phyloP scores from a whole-genome alignment of 1,139 yeast genomes.

The Dujonia santamariae region DNA sequence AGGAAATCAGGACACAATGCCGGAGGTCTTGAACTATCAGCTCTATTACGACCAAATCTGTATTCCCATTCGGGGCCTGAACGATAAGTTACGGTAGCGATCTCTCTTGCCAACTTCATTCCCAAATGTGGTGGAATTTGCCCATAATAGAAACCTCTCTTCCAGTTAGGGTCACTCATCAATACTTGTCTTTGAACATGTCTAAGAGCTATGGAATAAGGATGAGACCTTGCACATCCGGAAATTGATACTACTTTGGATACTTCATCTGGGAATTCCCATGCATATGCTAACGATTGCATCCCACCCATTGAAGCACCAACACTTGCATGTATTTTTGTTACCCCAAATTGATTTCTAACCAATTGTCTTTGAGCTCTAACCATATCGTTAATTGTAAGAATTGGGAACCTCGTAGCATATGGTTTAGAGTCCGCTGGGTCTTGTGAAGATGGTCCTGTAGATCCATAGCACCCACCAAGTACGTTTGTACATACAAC shows the following conservation, averaged over 20 bases:
- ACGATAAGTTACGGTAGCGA: constrained; percentile 90
- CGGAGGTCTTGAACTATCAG: constrained; percentile 75
- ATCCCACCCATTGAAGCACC: constrained; percentile 98
- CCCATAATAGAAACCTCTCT: constrained; percentile 81
- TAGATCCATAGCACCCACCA: constrained; percentile 94
- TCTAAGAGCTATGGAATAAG: constrained; percentile 89
- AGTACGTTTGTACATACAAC: constrained; percentile 86
- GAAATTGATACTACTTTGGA: constrained; percentile 71
- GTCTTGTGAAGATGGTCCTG: constrained; percentile 84
- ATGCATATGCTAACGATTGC: constrained; percentile 88
- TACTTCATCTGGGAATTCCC: constrained; percentile 78
- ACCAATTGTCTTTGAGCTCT: constrained; percentile 79
- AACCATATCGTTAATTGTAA: constrained; percentile 87
- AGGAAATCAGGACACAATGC: constrained; percentile 91
- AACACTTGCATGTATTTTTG: constrained; percentile 69
- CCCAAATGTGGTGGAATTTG: constrained; percentile 88
- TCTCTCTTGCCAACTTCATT: constrained; percentile 90
- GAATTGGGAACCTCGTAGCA: constrained; percentile 84
- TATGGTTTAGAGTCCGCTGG: constrained; percentile 67
- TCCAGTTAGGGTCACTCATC: constrained; percentile 95
- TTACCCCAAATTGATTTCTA: constrained; percentile 56
- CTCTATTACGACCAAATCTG: constrained; percentile 83
- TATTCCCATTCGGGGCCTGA: constrained; percentile 98
- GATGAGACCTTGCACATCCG: constrained; percentile 93
- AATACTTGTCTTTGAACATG: constrained; percentile 90